Evolutionary conservation across 2,329 filamentous ascomycete species (phyloP).

Genomic region (Neonectria hederae): DNA sequence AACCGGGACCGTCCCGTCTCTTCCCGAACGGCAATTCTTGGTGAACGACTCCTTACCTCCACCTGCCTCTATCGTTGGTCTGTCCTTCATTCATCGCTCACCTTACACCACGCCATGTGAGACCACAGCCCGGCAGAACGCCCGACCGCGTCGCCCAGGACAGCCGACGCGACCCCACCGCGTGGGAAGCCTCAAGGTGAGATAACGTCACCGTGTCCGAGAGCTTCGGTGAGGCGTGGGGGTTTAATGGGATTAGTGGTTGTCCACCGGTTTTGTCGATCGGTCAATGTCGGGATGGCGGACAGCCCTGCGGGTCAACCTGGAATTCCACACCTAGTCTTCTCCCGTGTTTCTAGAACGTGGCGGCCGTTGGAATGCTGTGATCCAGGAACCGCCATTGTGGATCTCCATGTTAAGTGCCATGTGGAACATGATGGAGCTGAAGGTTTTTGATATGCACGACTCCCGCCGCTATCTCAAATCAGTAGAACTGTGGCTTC

Average conservation of each 20-base stretch:
- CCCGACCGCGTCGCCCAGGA: conserved; percentile 6
- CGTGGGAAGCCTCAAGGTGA: conserved; percentile 15
- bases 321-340: not conserved
- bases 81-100: conserved; percentile 13
- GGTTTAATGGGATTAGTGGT: conserved; percentile 2
- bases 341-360: conserved; percentile 24
- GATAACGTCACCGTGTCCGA: conserved; percentile 13
- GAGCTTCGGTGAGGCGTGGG: conserved; percentile 19
- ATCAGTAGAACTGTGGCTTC: not conserved
- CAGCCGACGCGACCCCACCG: conserved; percentile 7
- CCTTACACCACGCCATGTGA: conserved; percentile 23
- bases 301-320: not conserved
- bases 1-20: conserved; percentile 16
- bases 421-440: not conserved
- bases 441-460: not conserved
- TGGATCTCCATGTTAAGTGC: not conserved
- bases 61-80: conserved; percentile 12
- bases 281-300: not conserved
- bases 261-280: conserved; percentile 4
- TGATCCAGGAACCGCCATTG: not conserved
- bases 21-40: conserved; percentile 3
- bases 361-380: not conserved
- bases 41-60: conserved; percentile 7
- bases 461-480: not conserved
- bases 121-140: conserved; percentile 16